Conservation (phyloP, 495 filamentous ascomycete species). For the Penicillium steckii region DNA sequence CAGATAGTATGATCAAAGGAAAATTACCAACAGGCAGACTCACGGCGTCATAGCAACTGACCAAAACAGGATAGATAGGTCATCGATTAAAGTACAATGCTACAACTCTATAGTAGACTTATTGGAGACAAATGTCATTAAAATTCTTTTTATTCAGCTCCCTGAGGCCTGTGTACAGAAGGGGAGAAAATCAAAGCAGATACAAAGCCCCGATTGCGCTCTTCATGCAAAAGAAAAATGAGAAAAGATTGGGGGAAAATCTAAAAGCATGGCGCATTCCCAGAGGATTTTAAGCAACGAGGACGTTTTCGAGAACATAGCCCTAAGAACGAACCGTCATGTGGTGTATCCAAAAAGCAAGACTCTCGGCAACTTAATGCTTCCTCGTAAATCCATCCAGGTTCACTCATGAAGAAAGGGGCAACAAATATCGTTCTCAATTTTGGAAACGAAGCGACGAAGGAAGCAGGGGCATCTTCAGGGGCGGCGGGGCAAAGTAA, state of each 20-base stretch:
- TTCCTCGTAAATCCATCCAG: conserved; percentile 11
- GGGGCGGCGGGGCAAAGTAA: conserved; percentile 17
- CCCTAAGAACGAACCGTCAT: neutral
- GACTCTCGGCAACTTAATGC: neutral
- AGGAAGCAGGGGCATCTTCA: conserved; percentile 15
- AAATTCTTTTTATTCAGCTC: conserved; percentile 27
- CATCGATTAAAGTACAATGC: neutral
- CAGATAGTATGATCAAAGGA: neutral
- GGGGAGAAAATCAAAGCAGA: conserved; percentile 25
- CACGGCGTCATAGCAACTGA: neutral
- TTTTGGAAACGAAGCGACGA: conserved; percentile 18
- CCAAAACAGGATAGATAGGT: neutral
- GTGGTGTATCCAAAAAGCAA: neutral
- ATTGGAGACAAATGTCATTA: conserved; percentile 17
- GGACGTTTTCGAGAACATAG: neutral
- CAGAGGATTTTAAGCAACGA: neutral
- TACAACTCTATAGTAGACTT: neutral
- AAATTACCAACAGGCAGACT: neutral
- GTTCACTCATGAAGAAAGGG: conserved; percentile 24
- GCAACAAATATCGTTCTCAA: conserved; percentile 25
- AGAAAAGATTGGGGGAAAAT: conserved; percentile 23
- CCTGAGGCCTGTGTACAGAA: conserved; percentile 28
- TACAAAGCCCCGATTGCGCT: conserved; percentile 27
- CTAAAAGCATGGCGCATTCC: conserved; percentile 2
- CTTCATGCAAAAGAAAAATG: conserved; percentile 36